Conservation (phyloP, 495 filamentous ascomycete species). For the Aspergillus carlsbadensis region DNA sequence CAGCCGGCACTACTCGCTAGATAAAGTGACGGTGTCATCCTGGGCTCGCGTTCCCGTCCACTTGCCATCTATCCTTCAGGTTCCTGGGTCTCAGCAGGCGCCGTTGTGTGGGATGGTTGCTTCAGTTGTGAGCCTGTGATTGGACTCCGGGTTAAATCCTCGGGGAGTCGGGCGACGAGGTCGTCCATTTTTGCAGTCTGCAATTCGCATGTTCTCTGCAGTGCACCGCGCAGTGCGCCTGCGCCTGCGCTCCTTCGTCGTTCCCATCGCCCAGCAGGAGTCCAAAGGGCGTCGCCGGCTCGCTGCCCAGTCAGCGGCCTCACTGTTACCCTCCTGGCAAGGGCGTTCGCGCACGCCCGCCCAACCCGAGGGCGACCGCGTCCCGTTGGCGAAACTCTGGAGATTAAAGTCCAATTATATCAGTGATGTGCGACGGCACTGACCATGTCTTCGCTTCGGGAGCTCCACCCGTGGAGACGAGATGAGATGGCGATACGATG, state of each 20-base stretch:
- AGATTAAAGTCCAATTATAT: not conserved
- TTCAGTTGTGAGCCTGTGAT: not conserved
- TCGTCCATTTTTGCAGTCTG: too few species aligned
- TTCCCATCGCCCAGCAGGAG: too few species aligned
- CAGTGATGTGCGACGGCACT: constrained; percentile 5
- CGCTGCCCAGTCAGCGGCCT: too few species aligned
- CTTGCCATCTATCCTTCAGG: not conserved
- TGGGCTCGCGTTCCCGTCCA: not conserved
- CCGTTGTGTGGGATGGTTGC: not conserved
- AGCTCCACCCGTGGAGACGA: constrained; percentile 6
- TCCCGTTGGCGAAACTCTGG: not conserved
- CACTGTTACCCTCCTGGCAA: too few species aligned
- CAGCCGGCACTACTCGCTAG: not conserved
- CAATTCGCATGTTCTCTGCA: too few species aligned
- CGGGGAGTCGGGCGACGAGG: not conserved
- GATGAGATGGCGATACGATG: constrained; percentile 1
- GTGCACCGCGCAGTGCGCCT: too few species aligned
- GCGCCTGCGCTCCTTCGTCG: too few species aligned
- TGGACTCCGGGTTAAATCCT: not conserved
- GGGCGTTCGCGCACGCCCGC: too few species aligned
- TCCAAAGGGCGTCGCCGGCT: too few species aligned
- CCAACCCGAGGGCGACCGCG: not conserved
- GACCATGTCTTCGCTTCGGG: constrained; percentile 9
- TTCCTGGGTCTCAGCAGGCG: not conserved
- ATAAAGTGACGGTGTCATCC: not conserved